Conservation (phyloP, 768 basidiomycete species). For the Lactifluus piperatus region DNA sequence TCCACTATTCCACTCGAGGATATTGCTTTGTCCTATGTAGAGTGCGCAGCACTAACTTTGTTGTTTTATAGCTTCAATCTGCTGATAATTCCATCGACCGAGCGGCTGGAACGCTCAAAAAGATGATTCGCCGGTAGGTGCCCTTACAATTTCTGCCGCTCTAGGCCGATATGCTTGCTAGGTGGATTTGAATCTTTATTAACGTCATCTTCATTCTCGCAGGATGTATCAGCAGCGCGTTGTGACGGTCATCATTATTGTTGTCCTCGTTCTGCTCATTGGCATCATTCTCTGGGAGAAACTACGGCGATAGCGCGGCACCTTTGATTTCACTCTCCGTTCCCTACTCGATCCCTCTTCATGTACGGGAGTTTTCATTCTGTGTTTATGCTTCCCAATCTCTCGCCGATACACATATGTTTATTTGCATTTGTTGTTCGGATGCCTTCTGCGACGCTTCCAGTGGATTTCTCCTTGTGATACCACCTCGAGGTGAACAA, state of each 20-base stretch:
- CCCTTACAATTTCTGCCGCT: neutral
- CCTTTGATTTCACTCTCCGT: too few relatives aligned
- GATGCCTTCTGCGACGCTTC: neutral
- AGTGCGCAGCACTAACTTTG: neutral
- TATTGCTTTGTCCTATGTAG: neutral
- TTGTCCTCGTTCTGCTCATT: slow-evolving; percentile 78
- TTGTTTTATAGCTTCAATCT: slow-evolving; percentile 53
- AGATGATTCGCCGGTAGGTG: slow-evolving; percentile 89
- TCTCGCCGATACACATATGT: neutral
- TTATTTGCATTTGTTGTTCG: neutral
- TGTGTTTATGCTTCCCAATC: neutral
- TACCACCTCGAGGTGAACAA: neutral
- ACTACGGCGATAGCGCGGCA: slow-evolving; percentile 23
- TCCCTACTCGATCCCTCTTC: neutral
- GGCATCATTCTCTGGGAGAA: slow-evolving; percentile 76
- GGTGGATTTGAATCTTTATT: slow-evolving; percentile 23
- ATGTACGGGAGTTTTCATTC: neutral
- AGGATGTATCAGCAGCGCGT: slow-evolving; percentile 98
- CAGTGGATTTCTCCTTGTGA: neutral
- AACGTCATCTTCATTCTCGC: slow-evolving; percentile 23
- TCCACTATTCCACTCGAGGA: neutral
- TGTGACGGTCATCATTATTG: slow-evolving; percentile 79
- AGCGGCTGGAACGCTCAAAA: slow-evolving; percentile 85
- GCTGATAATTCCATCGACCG: slow-evolving; percentile 88
- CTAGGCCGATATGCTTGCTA: slow-evolving; percentile 19